These are phyloP conservation scores for Flaveria ramosissima DNA, from an alignment of 129 eudicot genomes.

Conservation along the genomic window DNA sequence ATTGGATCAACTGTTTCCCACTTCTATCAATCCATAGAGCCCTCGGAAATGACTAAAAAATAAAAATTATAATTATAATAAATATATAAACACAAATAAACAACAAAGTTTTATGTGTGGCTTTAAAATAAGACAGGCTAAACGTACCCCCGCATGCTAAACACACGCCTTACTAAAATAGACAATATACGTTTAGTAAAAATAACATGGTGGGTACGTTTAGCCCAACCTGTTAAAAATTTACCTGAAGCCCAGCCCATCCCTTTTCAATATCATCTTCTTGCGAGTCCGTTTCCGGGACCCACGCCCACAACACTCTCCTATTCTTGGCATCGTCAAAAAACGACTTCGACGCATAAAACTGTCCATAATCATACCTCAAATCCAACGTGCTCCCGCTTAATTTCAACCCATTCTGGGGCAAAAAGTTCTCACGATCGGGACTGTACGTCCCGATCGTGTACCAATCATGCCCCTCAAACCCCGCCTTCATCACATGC, in stretches of 20 bases:
- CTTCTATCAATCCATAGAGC: conserved; percentile 36
- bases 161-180: too few relatives aligned
- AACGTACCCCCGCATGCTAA: too few relatives aligned
- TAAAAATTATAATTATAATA: not conserved
- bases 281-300: conserved; percentile 35
- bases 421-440: conserved; percentile 40
- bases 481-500: conserved; percentile 47
- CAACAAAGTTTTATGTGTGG: too few relatives aligned
- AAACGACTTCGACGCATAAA: conserved; percentile 51
- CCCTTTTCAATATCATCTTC: conserved; percentile 44
- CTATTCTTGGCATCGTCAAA: conserved; percentile 40
- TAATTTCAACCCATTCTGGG: conserved; percentile 34
- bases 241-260: conserved; percentile 58
- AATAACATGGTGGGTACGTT: too few relatives aligned
- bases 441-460: conserved; percentile 39
- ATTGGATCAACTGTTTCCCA: conserved; percentile 46
- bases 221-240: too few relatives aligned
- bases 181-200: too few relatives aligned
- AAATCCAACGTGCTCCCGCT: conserved; percentile 29
- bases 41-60: conserved; percentile 42
- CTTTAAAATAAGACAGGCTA: too few relatives aligned
- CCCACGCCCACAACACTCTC: conserved; percentile 53
- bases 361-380: conserved; percentile 51
- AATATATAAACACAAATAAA: too few relatives aligned
- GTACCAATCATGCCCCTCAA: conserved; percentile 43